Conservation (phyloP, 768 basidiomycete genomes). For the Cystofilobasidium macerans region DNA sequence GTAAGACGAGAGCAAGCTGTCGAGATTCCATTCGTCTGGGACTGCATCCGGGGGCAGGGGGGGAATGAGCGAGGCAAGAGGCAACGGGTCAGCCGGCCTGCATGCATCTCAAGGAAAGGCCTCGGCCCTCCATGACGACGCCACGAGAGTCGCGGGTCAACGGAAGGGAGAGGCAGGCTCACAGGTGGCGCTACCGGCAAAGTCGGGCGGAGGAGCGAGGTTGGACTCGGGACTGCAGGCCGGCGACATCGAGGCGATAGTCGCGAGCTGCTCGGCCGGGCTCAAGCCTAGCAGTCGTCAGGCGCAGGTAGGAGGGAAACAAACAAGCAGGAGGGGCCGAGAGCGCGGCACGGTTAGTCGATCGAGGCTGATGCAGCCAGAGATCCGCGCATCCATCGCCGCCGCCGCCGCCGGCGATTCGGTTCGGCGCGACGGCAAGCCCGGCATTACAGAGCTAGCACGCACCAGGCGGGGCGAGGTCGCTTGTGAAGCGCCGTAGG, state of each 20-base stretch:
- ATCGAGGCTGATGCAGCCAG: too few species aligned
- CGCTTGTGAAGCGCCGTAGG: constrained; percentile 32
- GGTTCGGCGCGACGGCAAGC: not conserved
- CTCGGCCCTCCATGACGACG: too few species aligned
- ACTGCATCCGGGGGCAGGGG: not conserved
- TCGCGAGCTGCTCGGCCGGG: not conserved
- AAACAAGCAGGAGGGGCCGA: too few species aligned
- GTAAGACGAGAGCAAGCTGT: not conserved
- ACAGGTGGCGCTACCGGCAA: not conserved
- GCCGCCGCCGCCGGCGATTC: too few species aligned
- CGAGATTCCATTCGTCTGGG: not conserved
- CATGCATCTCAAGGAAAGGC: not conserved
- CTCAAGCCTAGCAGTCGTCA: not conserved
- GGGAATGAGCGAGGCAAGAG: not conserved
- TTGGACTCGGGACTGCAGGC: not conserved
- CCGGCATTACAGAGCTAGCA: not conserved
- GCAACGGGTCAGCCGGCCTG: not conserved
- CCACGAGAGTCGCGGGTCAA: not conserved
- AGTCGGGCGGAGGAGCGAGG: not conserved
- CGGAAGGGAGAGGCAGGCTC: not conserved
- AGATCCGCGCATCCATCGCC: too few species aligned
- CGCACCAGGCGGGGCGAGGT: constrained; percentile 10
- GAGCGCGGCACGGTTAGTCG: too few species aligned
- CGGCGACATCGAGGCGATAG: not conserved
- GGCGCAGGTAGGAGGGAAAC: too few species aligned